Evolutionary conservation across 1,284 basidiomycete genomes (phyloP).

Genomic region (Coniferiporia sulphurascens): DNA sequence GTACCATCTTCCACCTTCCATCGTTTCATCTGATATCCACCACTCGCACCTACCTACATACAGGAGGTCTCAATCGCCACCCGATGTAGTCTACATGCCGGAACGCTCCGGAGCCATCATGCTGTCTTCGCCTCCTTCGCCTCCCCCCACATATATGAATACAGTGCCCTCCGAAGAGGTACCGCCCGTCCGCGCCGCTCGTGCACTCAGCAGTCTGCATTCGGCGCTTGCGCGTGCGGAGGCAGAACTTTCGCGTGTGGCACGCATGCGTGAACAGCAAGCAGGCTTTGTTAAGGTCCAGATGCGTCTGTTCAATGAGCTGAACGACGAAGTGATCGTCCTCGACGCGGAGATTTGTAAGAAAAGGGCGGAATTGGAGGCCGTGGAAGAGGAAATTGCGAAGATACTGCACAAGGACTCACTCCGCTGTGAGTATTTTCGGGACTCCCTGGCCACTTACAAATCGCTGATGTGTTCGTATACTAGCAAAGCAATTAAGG

Average conservation of each 20-base stretch:
- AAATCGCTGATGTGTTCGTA: neutral
- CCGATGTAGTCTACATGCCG: neutral
- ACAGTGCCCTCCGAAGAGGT: neutral
- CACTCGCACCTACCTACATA: neutral
- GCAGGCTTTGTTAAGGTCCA: neutral
- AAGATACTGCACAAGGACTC: neutral
- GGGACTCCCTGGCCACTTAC: neutral
- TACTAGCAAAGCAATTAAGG: neutral
- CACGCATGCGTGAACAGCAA: constrained; percentile 4
- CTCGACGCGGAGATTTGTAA: neutral
- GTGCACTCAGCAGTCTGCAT: neutral
- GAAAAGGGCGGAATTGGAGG: neutral
- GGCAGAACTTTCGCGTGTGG: neutral
- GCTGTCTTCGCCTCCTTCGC: neutral
- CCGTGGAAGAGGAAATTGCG: neutral
- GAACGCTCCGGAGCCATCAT: neutral
- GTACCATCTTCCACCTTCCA: neutral
- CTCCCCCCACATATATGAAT: neutral
- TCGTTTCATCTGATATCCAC: neutral
- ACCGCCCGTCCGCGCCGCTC: neutral
- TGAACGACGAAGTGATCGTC: neutral
- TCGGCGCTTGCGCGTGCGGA: neutral
- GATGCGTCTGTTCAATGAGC: neutral
- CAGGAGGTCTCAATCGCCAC: neutral
- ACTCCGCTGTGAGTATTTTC: neutral